These are phyloP conservation scores for Phlebiopsis flavidoalba DNA, from an alignment of 768 basidiomycete species.

Conservation along the genomic window DNA sequence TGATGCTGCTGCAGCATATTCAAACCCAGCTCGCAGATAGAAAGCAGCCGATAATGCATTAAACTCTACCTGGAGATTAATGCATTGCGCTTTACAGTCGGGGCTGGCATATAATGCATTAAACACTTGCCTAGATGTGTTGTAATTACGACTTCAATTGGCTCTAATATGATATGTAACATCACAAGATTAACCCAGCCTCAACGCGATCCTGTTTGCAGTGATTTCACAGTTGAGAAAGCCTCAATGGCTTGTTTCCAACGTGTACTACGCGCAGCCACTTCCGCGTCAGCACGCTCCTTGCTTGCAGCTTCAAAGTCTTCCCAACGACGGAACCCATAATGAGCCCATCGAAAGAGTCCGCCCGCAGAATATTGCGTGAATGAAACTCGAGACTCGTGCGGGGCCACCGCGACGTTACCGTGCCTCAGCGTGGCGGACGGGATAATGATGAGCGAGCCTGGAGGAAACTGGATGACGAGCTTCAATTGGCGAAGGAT, in stretches of 20 bases:
- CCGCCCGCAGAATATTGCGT: conserved; percentile 18
- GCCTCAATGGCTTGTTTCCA: not conserved
- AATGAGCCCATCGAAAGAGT: conserved; percentile 10
- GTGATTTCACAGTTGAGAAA: not conserved
- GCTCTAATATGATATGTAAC: too few relatives aligned
- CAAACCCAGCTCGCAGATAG: too few relatives aligned
- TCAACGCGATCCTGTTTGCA: not conserved
- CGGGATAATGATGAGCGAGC: conserved; percentile 11
- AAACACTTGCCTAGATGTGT: too few relatives aligned
- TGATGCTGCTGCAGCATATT: too few relatives aligned
- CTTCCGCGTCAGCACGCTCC: not conserved
- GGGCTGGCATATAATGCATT: too few relatives aligned
- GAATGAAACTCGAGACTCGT: conserved; percentile 11
- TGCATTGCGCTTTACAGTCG: too few relatives aligned
- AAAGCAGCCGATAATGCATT: too few relatives aligned
- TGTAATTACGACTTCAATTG: too few relatives aligned
- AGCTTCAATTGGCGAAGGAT: conserved; percentile 11
- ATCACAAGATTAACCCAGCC: not conserved
- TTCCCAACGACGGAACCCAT: conserved; percentile 6
- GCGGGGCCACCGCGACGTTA: conserved; percentile 8
- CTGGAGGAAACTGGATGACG: conserved; percentile 14
- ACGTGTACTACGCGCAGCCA: not conserved
- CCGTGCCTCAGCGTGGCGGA: conserved; percentile 12
- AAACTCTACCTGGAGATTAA: too few relatives aligned
- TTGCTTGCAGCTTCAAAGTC: not conserved